Evolutionary conservation across 2,329 filamentous ascomycete genomes (phyloP).

Genomic region (Gnomoniopsis smithogilvyi): DNA sequence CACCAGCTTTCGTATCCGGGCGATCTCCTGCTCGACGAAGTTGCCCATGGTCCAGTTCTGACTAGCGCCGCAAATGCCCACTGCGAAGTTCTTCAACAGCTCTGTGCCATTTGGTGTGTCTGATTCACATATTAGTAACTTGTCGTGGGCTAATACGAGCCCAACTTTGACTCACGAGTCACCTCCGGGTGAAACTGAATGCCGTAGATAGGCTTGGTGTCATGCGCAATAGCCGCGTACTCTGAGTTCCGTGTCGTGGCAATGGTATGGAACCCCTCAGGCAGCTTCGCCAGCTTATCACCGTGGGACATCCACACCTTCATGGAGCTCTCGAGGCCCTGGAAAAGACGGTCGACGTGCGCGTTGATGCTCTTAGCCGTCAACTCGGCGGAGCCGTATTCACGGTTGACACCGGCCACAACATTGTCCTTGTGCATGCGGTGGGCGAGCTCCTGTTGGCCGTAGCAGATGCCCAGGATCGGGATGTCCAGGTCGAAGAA

Average conservation of each 20-base stretch:
- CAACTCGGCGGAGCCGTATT: slow-evolving; percentile 39
- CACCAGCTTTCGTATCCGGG: slow-evolving; percentile 75
- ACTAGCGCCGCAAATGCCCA: slow-evolving; percentile 74
- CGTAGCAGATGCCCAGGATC: slow-evolving; percentile 34
- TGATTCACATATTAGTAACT: not conserved
- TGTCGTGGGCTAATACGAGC: not conserved
- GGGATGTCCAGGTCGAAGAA: slow-evolving; percentile 73
- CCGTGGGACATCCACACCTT: slow-evolving; percentile 75
- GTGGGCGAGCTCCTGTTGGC: slow-evolving; percentile 18
- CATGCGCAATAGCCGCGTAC: slow-evolving; percentile 76
- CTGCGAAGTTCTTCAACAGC: slow-evolving; percentile 77
- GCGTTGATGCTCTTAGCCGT: slow-evolving; percentile 50
- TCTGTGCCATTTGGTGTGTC: slow-evolving; percentile 56
- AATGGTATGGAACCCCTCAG: slow-evolving; percentile 69
- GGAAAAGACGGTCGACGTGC: slow-evolving; percentile 77
- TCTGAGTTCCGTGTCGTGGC: slow-evolving; percentile 73
- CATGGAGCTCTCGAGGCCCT: slow-evolving; percentile 66
- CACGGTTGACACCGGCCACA: slow-evolving; percentile 13
- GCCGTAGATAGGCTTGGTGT: slow-evolving; percentile 68
- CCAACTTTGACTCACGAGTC: slow-evolving; percentile 5
- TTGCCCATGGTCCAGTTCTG: slow-evolving; percentile 83
- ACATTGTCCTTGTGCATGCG: slow-evolving; percentile 15
- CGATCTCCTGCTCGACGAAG: slow-evolving; percentile 79
- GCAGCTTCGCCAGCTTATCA: slow-evolving; percentile 77
- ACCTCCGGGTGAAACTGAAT: slow-evolving; percentile 92